Evolutionary conservation across 176 grass and related monocot species (phyloP).

Genomic region (Zea luxurians): DNA sequence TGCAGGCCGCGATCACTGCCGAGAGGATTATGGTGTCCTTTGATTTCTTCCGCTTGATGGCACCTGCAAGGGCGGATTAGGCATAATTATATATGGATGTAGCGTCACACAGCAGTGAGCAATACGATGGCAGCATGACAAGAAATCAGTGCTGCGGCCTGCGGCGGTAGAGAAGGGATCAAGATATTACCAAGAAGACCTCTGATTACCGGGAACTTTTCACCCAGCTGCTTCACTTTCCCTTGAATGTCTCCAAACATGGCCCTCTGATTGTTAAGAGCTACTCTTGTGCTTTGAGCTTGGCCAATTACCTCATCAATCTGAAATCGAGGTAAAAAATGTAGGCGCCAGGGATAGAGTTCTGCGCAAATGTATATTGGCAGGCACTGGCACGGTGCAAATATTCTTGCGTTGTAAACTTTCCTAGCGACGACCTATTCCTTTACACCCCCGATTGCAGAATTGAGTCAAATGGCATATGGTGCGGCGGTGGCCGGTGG

Average conservation of each 20-base stretch:
- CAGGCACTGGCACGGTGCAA: neutral
- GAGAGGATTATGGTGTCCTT: slow-evolving; percentile 95
- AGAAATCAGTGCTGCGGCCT: neutral
- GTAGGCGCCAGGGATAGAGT: neutral
- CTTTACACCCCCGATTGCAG: neutral
- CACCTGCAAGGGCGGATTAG: slow-evolving; percentile 49
- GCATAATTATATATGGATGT: neutral
- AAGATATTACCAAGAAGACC: slow-evolving; percentile 72
- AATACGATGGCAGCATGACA: neutral
- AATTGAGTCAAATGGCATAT: neutral
- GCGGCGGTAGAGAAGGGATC: neutral
- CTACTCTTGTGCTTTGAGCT: slow-evolving; percentile 73
- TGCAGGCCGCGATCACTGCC: slow-evolving; percentile 88
- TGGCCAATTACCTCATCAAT: slow-evolving; percentile 95
- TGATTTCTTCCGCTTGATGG: slow-evolving; percentile 94
- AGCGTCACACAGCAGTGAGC: too few relatives aligned
- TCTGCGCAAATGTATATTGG: neutral
- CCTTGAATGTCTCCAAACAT: slow-evolving; percentile 85
- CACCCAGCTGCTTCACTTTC: slow-evolving; percentile 94
- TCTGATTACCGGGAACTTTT: slow-evolving; percentile 87
- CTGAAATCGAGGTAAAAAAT: slow-evolving; percentile 32
- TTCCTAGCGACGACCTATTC: neutral
- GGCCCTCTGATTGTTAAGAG: slow-evolving; percentile 57
- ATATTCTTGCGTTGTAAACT: neutral
- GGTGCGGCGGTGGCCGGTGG: neutral